Percentiles rank a stretch among this genome's conserved stretches.
phyloP scores from a whole-genome alignment of 2,329 filamentous ascomycete genomes.

The Immersiporthe knoxdaviesiana region DNA sequence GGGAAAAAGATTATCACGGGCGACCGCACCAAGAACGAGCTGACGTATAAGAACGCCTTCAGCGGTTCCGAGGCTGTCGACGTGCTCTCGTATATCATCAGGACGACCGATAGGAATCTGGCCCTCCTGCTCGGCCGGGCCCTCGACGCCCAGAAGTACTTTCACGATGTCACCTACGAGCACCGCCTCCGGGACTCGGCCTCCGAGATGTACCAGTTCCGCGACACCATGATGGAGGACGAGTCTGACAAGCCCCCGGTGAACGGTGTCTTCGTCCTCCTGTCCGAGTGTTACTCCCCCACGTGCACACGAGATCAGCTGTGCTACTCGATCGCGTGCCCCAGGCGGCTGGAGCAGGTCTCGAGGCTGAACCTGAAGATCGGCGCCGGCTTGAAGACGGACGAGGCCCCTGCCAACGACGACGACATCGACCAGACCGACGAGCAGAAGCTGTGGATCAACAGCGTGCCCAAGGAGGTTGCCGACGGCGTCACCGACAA shows the following conservation, averaged over 20 bases:
- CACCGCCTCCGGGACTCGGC: conserved; percentile 93
- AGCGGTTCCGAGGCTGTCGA: conserved; percentile 95
- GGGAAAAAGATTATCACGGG: conserved; percentile 81
- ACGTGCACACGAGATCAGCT: conserved; percentile 94
- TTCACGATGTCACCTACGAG: conserved; percentile 98
- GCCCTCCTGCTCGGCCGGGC: conserved; percentile 88
- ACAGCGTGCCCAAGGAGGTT: conserved; percentile 93
- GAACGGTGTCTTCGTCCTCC: conserved; percentile 92
- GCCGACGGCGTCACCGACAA: conserved; percentile 86
- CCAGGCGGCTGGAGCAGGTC: conserved; percentile 89
- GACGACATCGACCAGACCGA: conserved; percentile 84
- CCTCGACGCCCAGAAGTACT: conserved; percentile 96
- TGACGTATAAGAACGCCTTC: conserved; percentile 97
- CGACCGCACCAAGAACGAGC: conserved; percentile 92
- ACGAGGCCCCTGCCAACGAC: conserved; percentile 66
- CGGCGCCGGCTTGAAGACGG: conserved; percentile 79
- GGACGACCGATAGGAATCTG: conserved; percentile 93
- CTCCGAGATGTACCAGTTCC: conserved; percentile 95
- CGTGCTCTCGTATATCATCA: conserved; percentile 93
- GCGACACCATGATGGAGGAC: conserved; percentile 87
- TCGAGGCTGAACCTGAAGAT: conserved; percentile 92
- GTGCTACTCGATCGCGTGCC: conserved; percentile 98
- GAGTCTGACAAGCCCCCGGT: conserved; percentile 72
- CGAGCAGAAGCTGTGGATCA: conserved; percentile 97
- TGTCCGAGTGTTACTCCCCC: conserved; percentile 97